Base-by-base conservation (phyloP, 495 filamentous ascomycete genomes). In the Penicillium tannophilum region DNA sequence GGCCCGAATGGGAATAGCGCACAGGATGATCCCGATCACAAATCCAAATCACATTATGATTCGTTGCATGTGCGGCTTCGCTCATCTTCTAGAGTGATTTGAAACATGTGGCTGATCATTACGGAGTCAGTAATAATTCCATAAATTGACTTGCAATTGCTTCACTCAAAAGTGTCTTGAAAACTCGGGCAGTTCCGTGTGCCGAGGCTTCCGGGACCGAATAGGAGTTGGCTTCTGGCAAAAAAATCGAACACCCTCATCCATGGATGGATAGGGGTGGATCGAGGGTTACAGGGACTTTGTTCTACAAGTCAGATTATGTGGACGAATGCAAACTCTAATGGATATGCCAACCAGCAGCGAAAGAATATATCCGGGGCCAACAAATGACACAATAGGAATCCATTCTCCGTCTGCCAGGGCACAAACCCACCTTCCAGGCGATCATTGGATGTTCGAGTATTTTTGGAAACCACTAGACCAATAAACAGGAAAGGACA, bases 191-290 rank as follows among this genome's bases (percentile, higher is more conserved):
- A 12, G 4, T 14, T 10, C 2, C 12, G 33, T 36, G 36, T 36
- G 57, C 57, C 57, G 57, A 42, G 50, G 57, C 54, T 31, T 43
- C 57, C 41, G 57, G 49, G 28, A 9, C 33, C 54, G 31, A 35
- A 45, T 28, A 23, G 44, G 44, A 23, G 44, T 41, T 24, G 17
- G 44, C 20, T 28, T 11, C 20, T 28, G 10, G 20, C 19, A 24
- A 4, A 47, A 47, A 28, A 24, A 26, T 47, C 44, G 44, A 47
- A 47, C 44, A 3, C 44, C 24, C 24, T 16, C 14, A 47, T 24
- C 44, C 44, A 47, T 28, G 44, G 44, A 47, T 19, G 20, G 1
- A 36, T 11, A 11, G 33, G 33, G 33, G 33, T 36, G 43, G 49
- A 35, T 54, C 35, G 50, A 54, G 50, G 56, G 33, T 1, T 48